phyloP scores from a whole-genome alignment of 176 grass and related monocot species.

The Lolium multiflorum region DNA sequence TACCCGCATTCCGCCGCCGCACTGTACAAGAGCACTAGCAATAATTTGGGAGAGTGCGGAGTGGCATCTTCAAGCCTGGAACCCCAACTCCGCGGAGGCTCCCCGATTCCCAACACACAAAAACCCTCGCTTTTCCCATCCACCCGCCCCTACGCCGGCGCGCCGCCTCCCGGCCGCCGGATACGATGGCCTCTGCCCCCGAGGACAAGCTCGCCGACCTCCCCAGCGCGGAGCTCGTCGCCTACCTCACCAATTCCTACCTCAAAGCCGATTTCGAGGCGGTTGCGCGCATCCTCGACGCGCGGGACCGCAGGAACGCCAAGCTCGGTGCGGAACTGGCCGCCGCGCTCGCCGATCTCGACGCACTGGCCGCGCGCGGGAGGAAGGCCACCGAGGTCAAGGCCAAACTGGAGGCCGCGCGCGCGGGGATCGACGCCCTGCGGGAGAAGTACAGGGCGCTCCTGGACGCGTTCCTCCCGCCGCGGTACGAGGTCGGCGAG shows the following conservation, averaged over 20 bases:
- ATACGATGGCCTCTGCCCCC: constrained; percentile 26
- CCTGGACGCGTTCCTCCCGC: neutral
- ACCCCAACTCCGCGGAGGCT: neutral
- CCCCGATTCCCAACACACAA: neutral
- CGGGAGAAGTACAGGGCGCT: constrained; percentile 11
- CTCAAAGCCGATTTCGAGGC: constrained; percentile 32
- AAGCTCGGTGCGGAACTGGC: neutral
- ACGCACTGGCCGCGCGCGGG: neutral
- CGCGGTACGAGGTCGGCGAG: neutral
- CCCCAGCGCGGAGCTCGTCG: constrained; percentile 26
- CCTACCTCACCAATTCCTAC: constrained; percentile 18
- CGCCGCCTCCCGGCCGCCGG: neutral
- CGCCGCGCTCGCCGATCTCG: neutral
- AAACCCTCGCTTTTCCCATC: neutral
- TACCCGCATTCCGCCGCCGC: no score
- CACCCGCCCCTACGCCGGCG: neutral
- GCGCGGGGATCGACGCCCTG: neutral
- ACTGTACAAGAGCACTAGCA: no score
- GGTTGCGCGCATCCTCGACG: constrained; percentile 42
- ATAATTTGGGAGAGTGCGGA: no score
- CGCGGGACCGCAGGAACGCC: constrained; percentile 35
- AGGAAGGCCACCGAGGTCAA: neutral
- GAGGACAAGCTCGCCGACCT: constrained; percentile 38
- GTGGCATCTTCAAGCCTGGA: no score
- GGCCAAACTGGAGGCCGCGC: neutral